Percentiles rank a stretch among this genome's conserved stretches.
Conservation (phyloP, 306 rosid genomes). For the Geum urbanum region DNA sequence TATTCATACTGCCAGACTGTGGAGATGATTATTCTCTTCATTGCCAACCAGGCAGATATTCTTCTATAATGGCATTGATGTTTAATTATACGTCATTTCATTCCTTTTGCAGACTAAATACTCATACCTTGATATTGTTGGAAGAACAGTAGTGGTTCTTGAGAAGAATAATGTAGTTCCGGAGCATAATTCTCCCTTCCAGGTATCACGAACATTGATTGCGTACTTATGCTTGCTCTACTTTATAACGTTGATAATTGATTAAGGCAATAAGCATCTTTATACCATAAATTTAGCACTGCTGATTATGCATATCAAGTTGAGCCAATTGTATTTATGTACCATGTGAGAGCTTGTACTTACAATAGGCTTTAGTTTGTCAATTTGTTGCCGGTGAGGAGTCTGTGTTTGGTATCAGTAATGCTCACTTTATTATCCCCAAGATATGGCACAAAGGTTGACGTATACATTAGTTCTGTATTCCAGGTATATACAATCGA, state of each 20-base stretch:
- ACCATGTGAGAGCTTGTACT: not conserved
- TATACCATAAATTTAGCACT: not conserved
- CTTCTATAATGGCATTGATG: constrained; percentile 1
- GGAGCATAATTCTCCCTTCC: constrained; percentile 80
- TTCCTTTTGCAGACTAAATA: constrained; percentile 66
- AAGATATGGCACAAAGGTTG: not conserved
- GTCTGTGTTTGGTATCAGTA: not conserved
- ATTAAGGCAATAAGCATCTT: too few species aligned
- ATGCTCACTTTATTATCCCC: not conserved
- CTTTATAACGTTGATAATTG: not conserved
- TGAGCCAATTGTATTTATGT: not conserved
- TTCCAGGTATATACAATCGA: not conserved
- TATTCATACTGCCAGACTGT: not conserved
- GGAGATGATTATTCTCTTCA: not conserved
- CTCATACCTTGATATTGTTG: constrained; percentile 89
- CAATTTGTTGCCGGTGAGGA: not conserved
- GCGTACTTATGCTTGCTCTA: not conserved
- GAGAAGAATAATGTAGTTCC: constrained; percentile 88
- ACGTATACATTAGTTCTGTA: not conserved
- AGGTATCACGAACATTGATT: constrained; percentile 42
- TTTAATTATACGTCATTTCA: constrained; percentile 16
- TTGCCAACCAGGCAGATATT: not conserved
- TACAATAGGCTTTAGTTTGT: not conserved
- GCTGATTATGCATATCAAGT: not conserved
- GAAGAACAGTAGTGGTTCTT: constrained; percentile 86